phyloP scores from a whole-genome alignment of 2,329 filamentous ascomycete species.

The Claviceps sp. region DNA sequence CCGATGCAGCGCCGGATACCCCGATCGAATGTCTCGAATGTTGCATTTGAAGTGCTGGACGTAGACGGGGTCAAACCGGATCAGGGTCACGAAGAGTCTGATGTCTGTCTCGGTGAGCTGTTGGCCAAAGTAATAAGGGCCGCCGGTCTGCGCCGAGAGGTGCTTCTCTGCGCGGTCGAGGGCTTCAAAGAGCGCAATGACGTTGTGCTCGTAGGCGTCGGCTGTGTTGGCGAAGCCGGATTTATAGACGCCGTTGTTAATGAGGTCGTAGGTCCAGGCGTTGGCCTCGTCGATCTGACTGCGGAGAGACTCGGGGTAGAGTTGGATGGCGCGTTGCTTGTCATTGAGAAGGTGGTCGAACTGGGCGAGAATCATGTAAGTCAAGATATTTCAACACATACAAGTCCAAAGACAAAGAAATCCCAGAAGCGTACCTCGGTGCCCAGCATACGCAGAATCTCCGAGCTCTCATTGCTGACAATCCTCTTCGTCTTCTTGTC shows the following conservation, averaged over 20 bases:
- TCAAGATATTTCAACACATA: neutral
- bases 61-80: slow-evolving; percentile 67
- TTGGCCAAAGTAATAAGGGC: slow-evolving; percentile 64
- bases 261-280: slow-evolving; percentile 63
- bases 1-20: slow-evolving; percentile 66
- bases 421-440: slow-evolving; percentile 33
- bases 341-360: slow-evolving; percentile 61
- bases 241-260: slow-evolving; percentile 63
- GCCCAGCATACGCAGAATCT: slow-evolving; percentile 87
- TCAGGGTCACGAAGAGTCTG: slow-evolving; percentile 55
- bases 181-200: slow-evolving; percentile 56
- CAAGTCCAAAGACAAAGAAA: neutral
- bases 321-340: slow-evolving; percentile 45
- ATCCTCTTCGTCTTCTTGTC: slow-evolving; percentile 64
- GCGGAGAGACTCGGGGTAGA: slow-evolving; percentile 55
- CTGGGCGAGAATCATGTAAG: neutral
- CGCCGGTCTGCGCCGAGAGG: slow-evolving; percentile 33
- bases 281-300: slow-evolving; percentile 62
- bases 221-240: slow-evolving; percentile 77
- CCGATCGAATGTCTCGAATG: slow-evolving; percentile 67
- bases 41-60: slow-evolving; percentile 87
- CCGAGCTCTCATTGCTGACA: slow-evolving; percentile 83
- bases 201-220: slow-evolving; percentile 66
- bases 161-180: slow-evolving; percentile 67
- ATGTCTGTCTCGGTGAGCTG: slow-evolving; percentile 72